phyloP scores from a whole-genome alignment of 768 basidiomycete genomes.

The Calocybe indica region DNA sequence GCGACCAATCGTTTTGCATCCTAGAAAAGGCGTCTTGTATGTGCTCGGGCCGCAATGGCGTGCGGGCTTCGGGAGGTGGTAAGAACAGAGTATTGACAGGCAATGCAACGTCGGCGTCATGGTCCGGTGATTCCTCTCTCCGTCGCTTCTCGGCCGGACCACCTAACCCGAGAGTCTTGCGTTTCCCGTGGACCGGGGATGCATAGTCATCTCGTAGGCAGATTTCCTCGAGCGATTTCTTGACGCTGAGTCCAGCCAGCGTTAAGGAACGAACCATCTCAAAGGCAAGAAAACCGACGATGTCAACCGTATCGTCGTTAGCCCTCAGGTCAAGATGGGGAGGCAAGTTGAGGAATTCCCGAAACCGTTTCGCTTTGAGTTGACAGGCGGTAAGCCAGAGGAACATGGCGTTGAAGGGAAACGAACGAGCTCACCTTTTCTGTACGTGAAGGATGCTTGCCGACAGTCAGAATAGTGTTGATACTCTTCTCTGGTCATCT shows the following conservation, averaged over 20 bases:
- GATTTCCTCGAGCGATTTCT: constrained; percentile 71
- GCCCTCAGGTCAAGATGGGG: constrained; percentile 82
- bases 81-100: constrained; percentile 74
- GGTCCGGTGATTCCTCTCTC: constrained; percentile 56
- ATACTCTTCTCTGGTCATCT: constrained; percentile 97
- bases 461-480: constrained; percentile 96
- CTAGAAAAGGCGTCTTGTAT: constrained; percentile 88
- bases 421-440: constrained; percentile 64
- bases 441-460: constrained; percentile 94
- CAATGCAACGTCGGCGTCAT: constrained; percentile 55
- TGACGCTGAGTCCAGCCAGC: constrained; percentile 80
- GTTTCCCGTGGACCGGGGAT: constrained; percentile 64
- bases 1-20: constrained; percentile 85
- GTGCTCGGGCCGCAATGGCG: constrained; percentile 74
- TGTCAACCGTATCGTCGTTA: constrained; percentile 92
- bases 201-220: constrained; percentile 60
- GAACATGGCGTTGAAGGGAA: neutral
- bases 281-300: constrained; percentile 94
- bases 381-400: neutral
- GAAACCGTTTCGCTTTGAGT: constrained; percentile 79
- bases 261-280: constrained; percentile 96
- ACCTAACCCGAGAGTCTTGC: constrained; percentile 46
- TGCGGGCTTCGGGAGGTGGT: constrained; percentile 75
- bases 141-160: constrained; percentile 47
- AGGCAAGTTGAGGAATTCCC: constrained; percentile 89